Conservation (phyloP, 495 filamentous ascomycete species). For the Annulohypoxylon stygium region DNA sequence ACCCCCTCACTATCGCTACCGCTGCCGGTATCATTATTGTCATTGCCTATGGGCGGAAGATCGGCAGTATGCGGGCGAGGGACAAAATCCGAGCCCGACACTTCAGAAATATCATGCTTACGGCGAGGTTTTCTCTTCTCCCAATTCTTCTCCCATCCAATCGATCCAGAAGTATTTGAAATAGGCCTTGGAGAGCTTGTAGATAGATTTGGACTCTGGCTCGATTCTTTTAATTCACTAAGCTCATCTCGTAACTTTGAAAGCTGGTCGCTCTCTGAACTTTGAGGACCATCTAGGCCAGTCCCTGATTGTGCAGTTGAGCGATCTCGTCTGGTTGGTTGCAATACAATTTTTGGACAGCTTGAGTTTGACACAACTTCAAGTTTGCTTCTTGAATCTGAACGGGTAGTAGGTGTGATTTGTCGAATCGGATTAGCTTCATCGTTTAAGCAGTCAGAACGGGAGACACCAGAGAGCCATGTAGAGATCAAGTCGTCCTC, state of each 20-base stretch:
- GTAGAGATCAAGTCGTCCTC: constrained; percentile 37
- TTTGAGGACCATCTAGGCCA: constrained; percentile 48
- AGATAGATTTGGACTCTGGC: constrained; percentile 31
- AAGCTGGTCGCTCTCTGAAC: constrained; percentile 44
- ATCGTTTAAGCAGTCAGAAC: constrained; percentile 3
- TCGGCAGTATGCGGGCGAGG: not conserved
- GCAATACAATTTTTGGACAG: constrained; percentile 28
- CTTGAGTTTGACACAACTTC: not conserved
- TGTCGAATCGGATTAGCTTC: constrained; percentile 1
- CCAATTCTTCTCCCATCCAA: constrained; percentile 45
- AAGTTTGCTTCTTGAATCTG: constrained; percentile 4
- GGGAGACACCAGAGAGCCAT: constrained; percentile 40
- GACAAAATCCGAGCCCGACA: constrained; percentile 15
- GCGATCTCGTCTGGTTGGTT: constrained; percentile 16
- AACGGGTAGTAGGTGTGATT: not conserved
- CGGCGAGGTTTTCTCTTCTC: constrained; percentile 44
- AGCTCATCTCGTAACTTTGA: constrained; percentile 32
- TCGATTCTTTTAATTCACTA: constrained; percentile 32
- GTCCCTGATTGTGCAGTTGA: constrained; percentile 30
- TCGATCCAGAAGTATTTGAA: constrained; percentile 42
- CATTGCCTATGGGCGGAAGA: not conserved
- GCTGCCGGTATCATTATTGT: constrained; percentile 4
- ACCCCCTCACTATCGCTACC: constrained; percentile 13
- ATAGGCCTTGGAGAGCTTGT: constrained; percentile 27
- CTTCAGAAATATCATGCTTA: constrained; percentile 47